Percentiles rank a stretch among this genome's conserved stretches.
Evolutionary conservation across 768 basidiomycete species (phyloP).

Genomic region (Ramaria sp.): DNA sequence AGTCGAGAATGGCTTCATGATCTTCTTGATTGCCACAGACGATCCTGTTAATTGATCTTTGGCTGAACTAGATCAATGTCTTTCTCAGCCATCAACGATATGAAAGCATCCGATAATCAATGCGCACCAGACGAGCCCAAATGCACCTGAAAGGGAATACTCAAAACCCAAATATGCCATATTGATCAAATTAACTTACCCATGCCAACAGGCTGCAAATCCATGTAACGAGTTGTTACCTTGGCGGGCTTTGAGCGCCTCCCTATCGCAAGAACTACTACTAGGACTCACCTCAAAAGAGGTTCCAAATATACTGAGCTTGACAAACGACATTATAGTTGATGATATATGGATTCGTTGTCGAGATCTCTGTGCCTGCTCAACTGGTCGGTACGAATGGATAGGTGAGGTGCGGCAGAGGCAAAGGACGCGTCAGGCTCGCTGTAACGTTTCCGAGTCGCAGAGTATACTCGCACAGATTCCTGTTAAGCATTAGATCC

Average conservation of each 20-base stretch:
- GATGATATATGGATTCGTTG: background rate
- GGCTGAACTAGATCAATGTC: constrained; percentile 50
- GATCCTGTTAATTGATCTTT: constrained; percentile 91
- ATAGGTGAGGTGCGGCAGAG: no score
- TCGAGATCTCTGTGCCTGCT: no score
- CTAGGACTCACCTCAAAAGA: constrained; percentile 71
- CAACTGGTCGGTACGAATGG: no score
- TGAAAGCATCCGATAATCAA: constrained; percentile 6
- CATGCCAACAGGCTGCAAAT: constrained; percentile 99
- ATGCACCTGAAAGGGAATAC: constrained; percentile 49
- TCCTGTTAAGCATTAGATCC: no score
- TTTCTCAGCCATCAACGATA: background rate
- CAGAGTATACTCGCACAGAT: no score
- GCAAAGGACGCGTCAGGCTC: no score
- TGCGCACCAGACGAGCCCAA: constrained; percentile 91
- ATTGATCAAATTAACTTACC: constrained; percentile 40
- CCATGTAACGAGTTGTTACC: constrained; percentile 98
- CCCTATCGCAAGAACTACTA: constrained; percentile 8
- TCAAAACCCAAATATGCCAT: background rate
- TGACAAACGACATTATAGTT: constrained; percentile 78
- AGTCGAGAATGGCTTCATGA: constrained; percentile 99
- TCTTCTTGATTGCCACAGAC: constrained; percentile 99
- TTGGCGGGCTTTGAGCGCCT: constrained; percentile 22
- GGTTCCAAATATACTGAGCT: constrained; percentile 97
- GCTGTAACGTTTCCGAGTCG: no score